phyloP scores from a whole-genome alignment of 2,329 filamentous ascomycete genomes.

The Penicillium janthinellum region DNA sequence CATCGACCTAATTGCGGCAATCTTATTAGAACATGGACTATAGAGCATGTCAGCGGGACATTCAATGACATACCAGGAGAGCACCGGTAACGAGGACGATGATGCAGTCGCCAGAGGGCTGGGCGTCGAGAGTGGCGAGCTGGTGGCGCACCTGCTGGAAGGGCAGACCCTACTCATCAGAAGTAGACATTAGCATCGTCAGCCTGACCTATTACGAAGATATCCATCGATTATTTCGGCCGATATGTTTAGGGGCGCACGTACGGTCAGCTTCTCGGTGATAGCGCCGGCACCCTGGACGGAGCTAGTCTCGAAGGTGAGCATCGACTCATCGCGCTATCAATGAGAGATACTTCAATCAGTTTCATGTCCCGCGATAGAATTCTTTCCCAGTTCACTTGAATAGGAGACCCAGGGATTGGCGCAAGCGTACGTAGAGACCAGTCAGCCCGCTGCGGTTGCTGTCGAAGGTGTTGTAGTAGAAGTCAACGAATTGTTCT shows the following conservation, averaged over 20 bases:
- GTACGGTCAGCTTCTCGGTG: conserved; percentile 77
- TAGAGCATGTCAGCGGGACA: background rate
- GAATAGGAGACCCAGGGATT: background rate
- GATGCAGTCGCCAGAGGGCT: conserved; percentile 74
- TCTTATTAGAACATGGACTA: background rate
- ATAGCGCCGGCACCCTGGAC: conserved; percentile 67
- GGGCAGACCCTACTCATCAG: conserved; percentile 63
- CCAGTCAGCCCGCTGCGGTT: conserved; percentile 65
- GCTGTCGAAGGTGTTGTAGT: conserved; percentile 84
- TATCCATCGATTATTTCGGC: background rate
- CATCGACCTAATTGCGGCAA: conserved; percentile 68
- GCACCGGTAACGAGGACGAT: conserved; percentile 86
- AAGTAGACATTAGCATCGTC: conserved; percentile 8
- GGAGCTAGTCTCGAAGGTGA: conserved; percentile 82
- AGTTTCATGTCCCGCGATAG: background rate
- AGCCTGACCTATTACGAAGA: conserved; percentile 2
- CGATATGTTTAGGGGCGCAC: conserved; percentile 30
- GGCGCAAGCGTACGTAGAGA: conserved; percentile 73
- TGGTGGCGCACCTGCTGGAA: conserved; percentile 81
- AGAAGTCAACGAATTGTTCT: conserved; percentile 89
- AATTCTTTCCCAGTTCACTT: background rate
- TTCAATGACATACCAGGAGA: conserved; percentile 66
- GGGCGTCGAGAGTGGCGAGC: conserved; percentile 76
- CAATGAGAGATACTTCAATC: background rate
- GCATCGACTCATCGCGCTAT: conserved; percentile 81